These are phyloP conservation scores for Epichloe amarillans DNA, from an alignment of 2,329 filamentous ascomycete genomes.

Conservation along the genomic window DNA sequence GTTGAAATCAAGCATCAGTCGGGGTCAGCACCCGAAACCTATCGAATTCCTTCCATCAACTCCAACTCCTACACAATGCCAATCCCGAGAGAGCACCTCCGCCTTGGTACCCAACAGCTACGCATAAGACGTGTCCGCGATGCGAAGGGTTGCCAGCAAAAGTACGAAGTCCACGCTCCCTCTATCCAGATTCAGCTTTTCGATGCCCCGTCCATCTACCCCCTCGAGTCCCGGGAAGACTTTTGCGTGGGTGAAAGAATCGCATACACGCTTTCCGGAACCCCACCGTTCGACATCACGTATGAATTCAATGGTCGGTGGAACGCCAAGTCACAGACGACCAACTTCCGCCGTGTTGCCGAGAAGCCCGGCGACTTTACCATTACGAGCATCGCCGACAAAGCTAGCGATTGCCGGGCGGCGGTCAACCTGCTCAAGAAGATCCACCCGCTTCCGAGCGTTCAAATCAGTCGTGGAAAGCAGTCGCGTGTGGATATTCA, in stretches of 20 bases:
- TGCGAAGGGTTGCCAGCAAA: constrained; percentile 70
- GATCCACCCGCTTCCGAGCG: constrained; percentile 86
- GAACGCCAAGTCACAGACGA: constrained; percentile 66
- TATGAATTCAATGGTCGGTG: constrained; percentile 78
- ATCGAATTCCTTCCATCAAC: constrained; percentile 68
- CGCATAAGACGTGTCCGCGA: constrained; percentile 85
- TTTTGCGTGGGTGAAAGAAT: constrained; percentile 95
- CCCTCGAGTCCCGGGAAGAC: constrained; percentile 70
- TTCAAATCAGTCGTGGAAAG: constrained; percentile 74
- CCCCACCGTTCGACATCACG: constrained; percentile 81
- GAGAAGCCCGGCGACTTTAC: constrained; percentile 81
- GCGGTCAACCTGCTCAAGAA: constrained; percentile 63
- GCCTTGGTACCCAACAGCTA: constrained; percentile 78
- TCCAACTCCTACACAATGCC: constrained; percentile 63
- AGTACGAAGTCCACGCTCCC: constrained; percentile 55
- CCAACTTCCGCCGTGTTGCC: constrained; percentile 83
- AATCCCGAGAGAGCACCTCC: constrained; percentile 73
- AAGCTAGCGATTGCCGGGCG: constrained; percentile 76
- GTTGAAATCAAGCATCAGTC: constrained; percentile 88
- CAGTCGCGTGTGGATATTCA: constrained; percentile 83
- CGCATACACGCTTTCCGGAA: constrained; percentile 80
- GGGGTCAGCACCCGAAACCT: constrained; percentile 63
- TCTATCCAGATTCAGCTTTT: constrained; percentile 85
- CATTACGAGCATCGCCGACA: constrained; percentile 78
- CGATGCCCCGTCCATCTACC: constrained; percentile 81